Conservation (phyloP, 495 filamentous ascomycete genomes). For the Cercophora newfieldiana region DNA sequence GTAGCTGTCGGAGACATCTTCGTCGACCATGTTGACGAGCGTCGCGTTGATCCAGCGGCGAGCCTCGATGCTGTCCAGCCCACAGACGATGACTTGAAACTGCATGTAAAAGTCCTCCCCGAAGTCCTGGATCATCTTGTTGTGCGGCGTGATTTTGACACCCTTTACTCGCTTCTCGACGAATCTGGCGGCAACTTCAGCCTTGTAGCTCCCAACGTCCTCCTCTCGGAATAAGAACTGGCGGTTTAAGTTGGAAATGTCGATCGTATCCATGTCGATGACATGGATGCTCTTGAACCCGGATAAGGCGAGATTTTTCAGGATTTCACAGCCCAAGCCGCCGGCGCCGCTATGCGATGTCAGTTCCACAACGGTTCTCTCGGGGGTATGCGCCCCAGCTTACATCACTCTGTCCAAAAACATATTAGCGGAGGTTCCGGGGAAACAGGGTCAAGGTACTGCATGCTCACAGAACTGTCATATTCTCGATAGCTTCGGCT, state of each 20-base stretch:
- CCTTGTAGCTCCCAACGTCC: constrained; percentile 93
- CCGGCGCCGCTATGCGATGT: constrained; percentile 65
- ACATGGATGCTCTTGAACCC: constrained; percentile 98
- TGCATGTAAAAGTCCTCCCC: constrained; percentile 98
- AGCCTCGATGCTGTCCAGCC: constrained; percentile 96
- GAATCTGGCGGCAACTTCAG: constrained; percentile 87
- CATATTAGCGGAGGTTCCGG: not conserved
- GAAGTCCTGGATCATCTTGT: constrained; percentile 94
- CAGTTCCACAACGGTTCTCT: constrained; percentile 45
- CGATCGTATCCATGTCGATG: constrained; percentile 99
- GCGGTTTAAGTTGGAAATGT: constrained; percentile 96
- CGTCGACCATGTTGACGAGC: constrained; percentile 83
- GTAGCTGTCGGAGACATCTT: constrained; percentile 66
- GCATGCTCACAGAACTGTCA: constrained; percentile 35
- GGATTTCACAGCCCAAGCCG: constrained; percentile 92
- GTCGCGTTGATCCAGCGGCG: constrained; percentile 97
- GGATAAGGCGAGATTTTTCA: constrained; percentile 94
- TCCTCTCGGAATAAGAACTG: constrained; percentile 94
- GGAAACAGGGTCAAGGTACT: not conserved
- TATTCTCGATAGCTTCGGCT: constrained; percentile 54
- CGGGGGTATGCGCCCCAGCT: constrained; percentile 16
- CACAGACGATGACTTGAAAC: constrained; percentile 90
- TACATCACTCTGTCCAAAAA: constrained; percentile 26
- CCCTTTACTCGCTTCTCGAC: constrained; percentile 86
- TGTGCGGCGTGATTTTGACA: constrained; percentile 89